phyloP scores from a whole-genome alignment of 352 stramenopile genomes.

The Globisporangium canariense region DNA sequence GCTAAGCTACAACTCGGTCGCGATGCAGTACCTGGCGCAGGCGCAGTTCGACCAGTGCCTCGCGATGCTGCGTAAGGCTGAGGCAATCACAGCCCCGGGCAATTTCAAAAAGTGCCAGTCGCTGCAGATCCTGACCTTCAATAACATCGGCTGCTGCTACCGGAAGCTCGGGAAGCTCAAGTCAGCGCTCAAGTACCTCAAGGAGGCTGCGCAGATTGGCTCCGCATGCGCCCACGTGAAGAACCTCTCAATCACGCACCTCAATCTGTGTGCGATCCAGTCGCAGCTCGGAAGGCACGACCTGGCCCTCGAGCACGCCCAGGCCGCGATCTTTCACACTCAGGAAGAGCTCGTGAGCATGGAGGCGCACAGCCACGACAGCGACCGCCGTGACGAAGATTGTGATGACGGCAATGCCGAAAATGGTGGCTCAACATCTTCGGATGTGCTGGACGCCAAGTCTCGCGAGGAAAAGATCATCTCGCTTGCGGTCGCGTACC shows the following conservation, averaged over 20 bases:
- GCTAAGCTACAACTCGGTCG: constrained; percentile 69
- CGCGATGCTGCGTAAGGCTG: constrained; percentile 66
- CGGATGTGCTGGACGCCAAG: constrained; percentile 50
- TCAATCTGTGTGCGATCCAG: constrained; percentile 81
- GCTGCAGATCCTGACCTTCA: constrained; percentile 80
- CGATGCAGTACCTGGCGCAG: constrained; percentile 62
- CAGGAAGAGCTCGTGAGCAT: constrained; percentile 74
- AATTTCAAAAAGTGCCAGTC: constrained; percentile 67
- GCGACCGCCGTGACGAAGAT: constrained; percentile 12
- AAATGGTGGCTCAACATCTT: constrained; percentile 1
- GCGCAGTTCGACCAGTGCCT: constrained; percentile 66
- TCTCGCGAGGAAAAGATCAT: constrained; percentile 73
- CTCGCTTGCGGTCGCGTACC: constrained; percentile 72
- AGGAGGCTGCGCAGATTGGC: constrained; percentile 66
- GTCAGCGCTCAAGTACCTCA: constrained; percentile 70
- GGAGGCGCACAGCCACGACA: constrained; percentile 19
- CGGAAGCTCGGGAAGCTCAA: constrained; percentile 73
- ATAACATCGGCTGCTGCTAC: constrained; percentile 82
- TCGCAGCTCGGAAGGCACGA: constrained; percentile 72
- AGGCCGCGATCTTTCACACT: constrained; percentile 77
- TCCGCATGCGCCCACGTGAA: constrained; percentile 48
- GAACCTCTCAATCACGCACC: constrained; percentile 77
- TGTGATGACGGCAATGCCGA: not conserved
- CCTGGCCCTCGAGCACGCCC: constrained; percentile 64
- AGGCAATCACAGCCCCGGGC: constrained; percentile 56